Percentiles rank a stretch among this genome's conserved stretches.
phyloP scores from a whole-genome alignment of 2,329 filamentous ascomycete species.

The Alternaria longipes region DNA sequence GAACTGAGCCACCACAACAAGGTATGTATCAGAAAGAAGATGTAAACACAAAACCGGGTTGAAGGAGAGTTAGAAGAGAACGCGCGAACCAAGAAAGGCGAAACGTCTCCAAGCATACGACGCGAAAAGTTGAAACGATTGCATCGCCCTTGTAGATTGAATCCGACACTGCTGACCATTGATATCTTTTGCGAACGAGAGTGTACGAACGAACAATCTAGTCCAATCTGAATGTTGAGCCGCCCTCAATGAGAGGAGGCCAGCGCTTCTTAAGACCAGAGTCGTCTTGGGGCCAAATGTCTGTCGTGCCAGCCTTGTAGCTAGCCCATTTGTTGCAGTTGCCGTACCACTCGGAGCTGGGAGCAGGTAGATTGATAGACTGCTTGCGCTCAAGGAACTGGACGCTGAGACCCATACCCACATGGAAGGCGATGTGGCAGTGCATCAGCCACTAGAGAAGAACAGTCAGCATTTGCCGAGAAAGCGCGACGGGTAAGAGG shows the following conservation, averaged over 20 bases:
- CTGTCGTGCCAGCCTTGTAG: conserved; percentile 24
- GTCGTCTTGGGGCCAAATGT: conserved; percentile 50
- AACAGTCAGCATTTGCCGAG: not conserved
- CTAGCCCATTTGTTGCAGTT: conserved; percentile 39
- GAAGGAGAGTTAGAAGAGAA: conserved; percentile 23
- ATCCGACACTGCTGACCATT: not conserved
- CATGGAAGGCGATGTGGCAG: conserved; percentile 43
- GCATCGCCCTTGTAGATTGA: not conserved
- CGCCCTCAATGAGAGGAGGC: conserved; percentile 24
- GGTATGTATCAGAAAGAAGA: not conserved
- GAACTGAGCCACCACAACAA: not conserved
- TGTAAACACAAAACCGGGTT: not conserved
- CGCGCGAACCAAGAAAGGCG: not conserved
- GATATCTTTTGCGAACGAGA: not conserved
- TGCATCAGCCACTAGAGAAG: conserved; percentile 37
- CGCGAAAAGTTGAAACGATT: not conserved
- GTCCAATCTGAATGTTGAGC: conserved; percentile 4
- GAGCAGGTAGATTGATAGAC: conserved; percentile 30
- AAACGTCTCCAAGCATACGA: not conserved
- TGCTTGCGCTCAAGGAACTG: conserved; percentile 39
- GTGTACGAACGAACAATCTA: not conserved
- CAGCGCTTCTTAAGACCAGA: conserved; percentile 52
- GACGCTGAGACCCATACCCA: conserved; percentile 37
- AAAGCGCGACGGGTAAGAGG: not conserved
- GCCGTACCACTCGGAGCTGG: conserved; percentile 36